Percentiles rank a stretch among this genome's conserved stretches.
phyloP scores from a whole-genome alignment of 371 early-diverging fungal genomes.

The Mucor lusitanicus region DNA sequence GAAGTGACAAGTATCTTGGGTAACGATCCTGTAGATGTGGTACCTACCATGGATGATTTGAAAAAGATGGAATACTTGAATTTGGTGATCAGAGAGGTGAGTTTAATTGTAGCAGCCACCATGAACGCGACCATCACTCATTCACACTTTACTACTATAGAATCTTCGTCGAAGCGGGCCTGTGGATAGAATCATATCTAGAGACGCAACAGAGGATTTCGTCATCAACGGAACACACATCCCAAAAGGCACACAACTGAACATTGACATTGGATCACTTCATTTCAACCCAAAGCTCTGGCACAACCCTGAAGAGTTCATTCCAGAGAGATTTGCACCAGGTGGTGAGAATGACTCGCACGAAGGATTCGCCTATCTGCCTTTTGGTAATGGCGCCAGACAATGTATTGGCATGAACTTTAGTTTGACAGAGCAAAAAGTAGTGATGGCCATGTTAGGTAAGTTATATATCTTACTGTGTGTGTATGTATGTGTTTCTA shows the following conservation, averaged over 20 bases:
- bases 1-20: conserved; percentile 55
- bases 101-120: neutral
- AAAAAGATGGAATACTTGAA: conserved; percentile 44
- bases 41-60: conserved; percentile 42
- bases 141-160: conserved; percentile 5
- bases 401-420: conserved; percentile 58
- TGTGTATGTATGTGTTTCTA: too few relatives aligned
- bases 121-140: too few relatives aligned
- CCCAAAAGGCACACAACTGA: conserved; percentile 39
- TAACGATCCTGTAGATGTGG: conserved; percentile 13
- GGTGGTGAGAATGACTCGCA: conserved; percentile 4
- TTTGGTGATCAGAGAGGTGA: conserved; percentile 36
- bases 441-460: conserved; percentile 43
- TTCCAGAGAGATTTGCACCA: conserved; percentile 29
- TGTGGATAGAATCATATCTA: conserved; percentile 12
- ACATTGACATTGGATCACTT: conserved; percentile 28
- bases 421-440: conserved; percentile 49
- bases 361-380: conserved; percentile 34
- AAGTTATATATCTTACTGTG: neutral
- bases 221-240: conserved; percentile 36
- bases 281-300: conserved; percentile 21
- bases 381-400: conserved; percentile 51
- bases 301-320: conserved; percentile 17
- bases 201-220: conserved; percentile 32
- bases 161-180: conserved; percentile 43